Conservation (phyloP, 495 filamentous ascomycete genomes). For the Penicillium bovifimosum region DNA sequence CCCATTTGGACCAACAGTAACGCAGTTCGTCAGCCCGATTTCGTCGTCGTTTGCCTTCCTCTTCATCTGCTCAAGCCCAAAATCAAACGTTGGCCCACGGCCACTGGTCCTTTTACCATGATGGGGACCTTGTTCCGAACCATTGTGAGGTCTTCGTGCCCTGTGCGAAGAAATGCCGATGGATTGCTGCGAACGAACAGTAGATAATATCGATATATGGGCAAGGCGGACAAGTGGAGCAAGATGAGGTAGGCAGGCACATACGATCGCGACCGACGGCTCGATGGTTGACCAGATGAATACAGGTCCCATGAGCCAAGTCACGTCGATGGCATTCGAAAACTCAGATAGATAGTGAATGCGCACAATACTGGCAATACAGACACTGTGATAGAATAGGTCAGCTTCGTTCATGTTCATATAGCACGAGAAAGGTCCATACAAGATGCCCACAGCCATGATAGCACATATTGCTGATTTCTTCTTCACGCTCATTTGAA, state of each 20-base stretch:
- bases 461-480: constrained; percentile 39
- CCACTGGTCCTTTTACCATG: not conserved
- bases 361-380: constrained; percentile 34
- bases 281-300: constrained; percentile 43
- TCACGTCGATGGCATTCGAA: constrained; percentile 29
- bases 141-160: not conserved
- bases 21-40: constrained; percentile 10
- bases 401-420: not conserved
- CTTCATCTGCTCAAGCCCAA: constrained; percentile 1
- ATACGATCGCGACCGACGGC: constrained; percentile 37
- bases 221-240: constrained; percentile 28
- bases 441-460: constrained; percentile 38
- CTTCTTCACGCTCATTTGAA: constrained; percentile 28
- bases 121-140: not conserved
- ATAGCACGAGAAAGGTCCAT: not conserved
- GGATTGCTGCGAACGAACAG: not conserved
- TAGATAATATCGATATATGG: constrained; percentile 1
- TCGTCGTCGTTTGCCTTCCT: constrained; percentile 14
- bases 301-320: constrained; percentile 35
- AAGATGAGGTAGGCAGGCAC: constrained; percentile 39
- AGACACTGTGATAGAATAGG: constrained; percentile 10
- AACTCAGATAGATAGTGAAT: constrained; percentile 33
- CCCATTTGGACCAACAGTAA: not conserved
- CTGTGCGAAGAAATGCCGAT: not conserved
- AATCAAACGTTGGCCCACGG: constrained; percentile 13